Conservation (phyloP, 139 green algal genomes). For the Tetraselmis chui region DNA sequence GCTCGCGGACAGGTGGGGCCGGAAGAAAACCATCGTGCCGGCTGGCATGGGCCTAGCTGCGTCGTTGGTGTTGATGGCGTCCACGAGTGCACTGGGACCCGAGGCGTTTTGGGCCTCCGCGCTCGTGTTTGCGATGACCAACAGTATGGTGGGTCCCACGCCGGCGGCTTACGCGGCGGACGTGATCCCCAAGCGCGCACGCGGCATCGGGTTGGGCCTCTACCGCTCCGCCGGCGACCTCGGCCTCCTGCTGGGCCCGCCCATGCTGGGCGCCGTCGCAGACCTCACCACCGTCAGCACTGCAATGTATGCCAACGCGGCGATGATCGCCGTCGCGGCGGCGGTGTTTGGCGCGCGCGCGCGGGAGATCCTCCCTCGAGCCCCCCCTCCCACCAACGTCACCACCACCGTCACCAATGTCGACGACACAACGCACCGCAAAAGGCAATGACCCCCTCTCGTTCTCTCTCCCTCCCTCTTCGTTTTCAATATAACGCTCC, state of each 20-base stretch:
- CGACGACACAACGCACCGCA: too few relatives aligned
- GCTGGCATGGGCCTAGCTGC: slow-evolving; percentile 19
- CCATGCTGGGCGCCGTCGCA: slow-evolving; percentile 23
- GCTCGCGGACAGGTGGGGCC: slow-evolving; percentile 17
- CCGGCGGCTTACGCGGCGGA: slow-evolving; percentile 25
- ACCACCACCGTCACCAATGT: too few relatives aligned
- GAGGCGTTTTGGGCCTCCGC: slow-evolving; percentile 11
- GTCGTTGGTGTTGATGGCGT: slow-evolving; percentile 19
- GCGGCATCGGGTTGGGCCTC: slow-evolving; percentile 25
- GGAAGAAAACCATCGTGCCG: slow-evolving; percentile 32
- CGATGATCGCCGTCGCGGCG: slow-evolving; percentile 1
- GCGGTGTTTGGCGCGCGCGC: slow-evolving; percentile 9
- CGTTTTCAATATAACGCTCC: too few relatives aligned
- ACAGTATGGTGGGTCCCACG: slow-evolving; percentile 22
- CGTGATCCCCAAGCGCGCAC: slow-evolving; percentile 13
- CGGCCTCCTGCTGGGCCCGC: slow-evolving; percentile 27
- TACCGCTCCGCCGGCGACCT: slow-evolving; percentile 30
- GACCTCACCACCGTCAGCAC: slow-evolving; percentile 23
- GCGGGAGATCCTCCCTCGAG: neutral
- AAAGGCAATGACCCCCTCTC: too few relatives aligned
- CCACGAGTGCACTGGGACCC: slow-evolving; percentile 1
- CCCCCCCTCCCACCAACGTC: too few relatives aligned
- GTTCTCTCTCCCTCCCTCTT: too few relatives aligned
- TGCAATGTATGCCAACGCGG: slow-evolving; percentile 19
- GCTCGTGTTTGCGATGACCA: slow-evolving; percentile 18